Evolutionary conservation across 1,284 basidiomycete genomes (phyloP), one percentile per base, ranked within the genome.

Genomic region (Boletus semigastroideus): DNA sequence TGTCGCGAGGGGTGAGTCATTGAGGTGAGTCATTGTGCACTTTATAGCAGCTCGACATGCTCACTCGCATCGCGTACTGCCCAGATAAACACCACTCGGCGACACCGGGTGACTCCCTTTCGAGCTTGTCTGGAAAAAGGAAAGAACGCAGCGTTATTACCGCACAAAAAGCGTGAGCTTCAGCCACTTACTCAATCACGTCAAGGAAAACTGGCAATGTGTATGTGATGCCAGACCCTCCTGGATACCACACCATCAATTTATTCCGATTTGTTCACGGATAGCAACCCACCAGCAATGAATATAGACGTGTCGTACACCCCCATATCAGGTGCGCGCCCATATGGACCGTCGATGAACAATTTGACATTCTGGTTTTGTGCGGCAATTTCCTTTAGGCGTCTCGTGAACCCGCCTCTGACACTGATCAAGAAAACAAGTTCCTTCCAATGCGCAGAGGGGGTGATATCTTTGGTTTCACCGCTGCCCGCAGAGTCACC

Each of bases 381-480:
- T 5, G 45, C 56, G 0, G 70, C 73, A 3, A 54, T 53, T 5
- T 73, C 58, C 38, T 57, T 53, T 5, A 77, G 54, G 0, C 68
- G 66, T 46, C 57, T 64, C 33, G 72, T 78, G 58, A 77, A 75
- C 5, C 79, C 79, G 10, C 61, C 61, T 36, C 75, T 66, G 19
- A 77, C 77, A 19, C 78, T 75, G 55, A 82, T 70, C n/a, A 83
- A 59, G 63, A 83, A 82, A 7, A 74, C 71, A 3, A 79, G 62
- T 40, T 80, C 74, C 55, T 76, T 72, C 65, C 69, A 62, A 27
- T 61, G 49, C 11, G 62, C 58, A 28, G 41, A 22, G 39, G 42
- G 45, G 11, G 47, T 5, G 9, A 5, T 19, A 19, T 19, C 28
- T 22, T 25, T 36, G 14, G 16, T 1, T 25, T 41, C 38, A 16